Percentiles rank a stretch among this genome's conserved stretches.
Conservation (phyloP, 768 basidiomycete genomes). For the Pleurotus platypus region DNA sequence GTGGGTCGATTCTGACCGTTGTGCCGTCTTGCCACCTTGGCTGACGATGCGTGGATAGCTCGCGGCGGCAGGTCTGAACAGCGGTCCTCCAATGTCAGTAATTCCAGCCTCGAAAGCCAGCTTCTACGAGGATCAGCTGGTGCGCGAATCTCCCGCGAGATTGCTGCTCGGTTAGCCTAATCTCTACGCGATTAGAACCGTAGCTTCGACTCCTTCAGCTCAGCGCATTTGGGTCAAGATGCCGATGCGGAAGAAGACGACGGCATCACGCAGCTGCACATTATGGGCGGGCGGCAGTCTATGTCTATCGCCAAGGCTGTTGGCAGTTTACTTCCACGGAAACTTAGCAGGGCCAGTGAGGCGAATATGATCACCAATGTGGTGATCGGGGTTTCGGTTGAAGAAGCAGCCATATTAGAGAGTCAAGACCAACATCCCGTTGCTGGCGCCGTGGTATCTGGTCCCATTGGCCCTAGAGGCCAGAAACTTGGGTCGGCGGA, state of each 20-base stretch:
- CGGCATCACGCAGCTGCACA: background rate
- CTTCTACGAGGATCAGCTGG: slow-evolving; percentile 5
- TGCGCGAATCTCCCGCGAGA: background rate
- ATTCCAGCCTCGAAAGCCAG: background rate
- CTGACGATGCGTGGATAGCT: background rate
- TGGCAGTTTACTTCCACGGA: slow-evolving; percentile 6
- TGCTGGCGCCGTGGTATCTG: slow-evolving; percentile 2
- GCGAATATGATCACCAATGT: slow-evolving; percentile 1
- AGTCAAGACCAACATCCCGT: background rate
- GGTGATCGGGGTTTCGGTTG: slow-evolving; percentile 9
- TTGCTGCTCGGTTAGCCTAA: background rate
- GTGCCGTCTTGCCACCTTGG: background rate
- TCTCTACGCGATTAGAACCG: background rate
- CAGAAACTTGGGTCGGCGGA: background rate
- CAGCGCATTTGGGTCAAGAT: background rate
- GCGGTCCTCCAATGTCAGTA: background rate
- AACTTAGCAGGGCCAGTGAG: slow-evolving; percentile 1
- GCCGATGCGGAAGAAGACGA: slow-evolving; percentile 3
- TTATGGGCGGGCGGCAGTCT: background rate
- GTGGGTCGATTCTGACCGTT: background rate
- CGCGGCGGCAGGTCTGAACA: slow-evolving; percentile 2
- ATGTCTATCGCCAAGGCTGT: slow-evolving; percentile 5
- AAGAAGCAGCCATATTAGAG: slow-evolving; percentile 4
- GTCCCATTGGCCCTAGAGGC: background rate
- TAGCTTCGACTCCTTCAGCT: slow-evolving; percentile 1